Percentiles rank a stretch among this genome's conserved stretches.
phyloP scores from a whole-genome alignment of 768 basidiomycete genomes.

The Russula griseocarnosa region DNA sequence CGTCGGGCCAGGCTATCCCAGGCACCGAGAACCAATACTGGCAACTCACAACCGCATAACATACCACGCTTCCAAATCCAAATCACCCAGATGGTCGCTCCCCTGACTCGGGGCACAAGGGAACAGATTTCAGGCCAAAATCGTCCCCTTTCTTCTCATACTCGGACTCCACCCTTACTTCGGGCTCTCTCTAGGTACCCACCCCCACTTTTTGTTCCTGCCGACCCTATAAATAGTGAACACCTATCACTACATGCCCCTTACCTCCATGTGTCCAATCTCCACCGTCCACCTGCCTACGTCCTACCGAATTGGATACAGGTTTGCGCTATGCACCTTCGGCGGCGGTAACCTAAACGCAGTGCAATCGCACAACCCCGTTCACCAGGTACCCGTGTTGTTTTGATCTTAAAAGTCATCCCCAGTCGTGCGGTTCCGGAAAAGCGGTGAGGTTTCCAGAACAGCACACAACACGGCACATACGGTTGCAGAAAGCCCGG shows the following conservation, averaged over 20 bases:
- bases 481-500: background rate
- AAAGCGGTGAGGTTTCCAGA: background rate
- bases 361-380: background rate
- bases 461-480: background rate
- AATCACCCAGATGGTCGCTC: no score
- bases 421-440: background rate
- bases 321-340: conserved; percentile 4
- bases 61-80: background rate
- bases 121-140: background rate
- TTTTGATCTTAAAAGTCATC: background rate
- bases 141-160: background rate
- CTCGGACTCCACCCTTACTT: background rate
- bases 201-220: background rate
- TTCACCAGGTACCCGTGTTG: conserved; percentile 2
- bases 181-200: background rate
- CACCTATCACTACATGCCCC: background rate
- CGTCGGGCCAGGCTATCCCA: conserved; percentile 4
- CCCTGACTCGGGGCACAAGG: background rate
- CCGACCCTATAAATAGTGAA: background rate
- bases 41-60: background rate
- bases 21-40: conserved; percentile 22
- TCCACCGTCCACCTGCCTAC: conserved; percentile 7
- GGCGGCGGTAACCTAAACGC: no score
- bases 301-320: background rate
- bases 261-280: conserved; percentile 16